Percentiles rank a stretch among this genome's conserved stretches.
Conservation (phyloP, 1,284 basidiomycete genomes). For the Fomitopsis schrenkii region DNA sequence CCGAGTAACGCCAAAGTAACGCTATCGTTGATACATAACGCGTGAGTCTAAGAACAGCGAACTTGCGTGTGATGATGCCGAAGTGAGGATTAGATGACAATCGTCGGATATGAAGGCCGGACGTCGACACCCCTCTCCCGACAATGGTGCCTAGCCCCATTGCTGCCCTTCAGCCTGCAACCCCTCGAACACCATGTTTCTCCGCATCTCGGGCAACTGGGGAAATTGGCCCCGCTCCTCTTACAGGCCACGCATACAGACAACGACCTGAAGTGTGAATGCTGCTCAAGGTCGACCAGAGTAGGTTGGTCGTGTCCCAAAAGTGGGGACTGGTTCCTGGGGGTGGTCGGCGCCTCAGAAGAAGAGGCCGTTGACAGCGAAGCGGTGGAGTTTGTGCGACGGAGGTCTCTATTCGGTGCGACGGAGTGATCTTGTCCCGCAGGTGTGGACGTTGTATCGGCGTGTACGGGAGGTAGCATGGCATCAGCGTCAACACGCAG, state of each 20-base stretch:
- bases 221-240: slow-evolving; percentile 56
- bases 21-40: background rate
- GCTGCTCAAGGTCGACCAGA: slow-evolving; percentile 49
- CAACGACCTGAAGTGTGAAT: slow-evolving; percentile 46
- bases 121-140: slow-evolving; percentile 23
- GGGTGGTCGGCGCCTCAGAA: slow-evolving; percentile 22
- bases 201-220: slow-evolving; percentile 59
- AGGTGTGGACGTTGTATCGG: background rate
- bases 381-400: slow-evolving; percentile 24
- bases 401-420: slow-evolving; percentile 12
- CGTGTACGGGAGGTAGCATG: slow-evolving; percentile 8
- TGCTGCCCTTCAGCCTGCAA: slow-evolving; percentile 48
- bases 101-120: background rate
- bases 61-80: background rate
- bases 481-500: background rate
- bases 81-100: background rate
- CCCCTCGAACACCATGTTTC: slow-evolving; percentile 67
- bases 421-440: slow-evolving; percentile 8
- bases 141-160: slow-evolving; percentile 39
- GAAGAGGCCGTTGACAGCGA: slow-evolving; percentile 27
- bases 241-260: slow-evolving; percentile 52
- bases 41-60: too few relatives aligned
- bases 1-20: background rate
- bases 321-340: slow-evolving; percentile 19
- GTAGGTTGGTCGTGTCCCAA: slow-evolving; percentile 33